Percentiles rank a stretch among this genome's conserved stretches.
Conservation (phyloP, 1,284 basidiomycete species). For the Ustilago cynodontis region DNA sequence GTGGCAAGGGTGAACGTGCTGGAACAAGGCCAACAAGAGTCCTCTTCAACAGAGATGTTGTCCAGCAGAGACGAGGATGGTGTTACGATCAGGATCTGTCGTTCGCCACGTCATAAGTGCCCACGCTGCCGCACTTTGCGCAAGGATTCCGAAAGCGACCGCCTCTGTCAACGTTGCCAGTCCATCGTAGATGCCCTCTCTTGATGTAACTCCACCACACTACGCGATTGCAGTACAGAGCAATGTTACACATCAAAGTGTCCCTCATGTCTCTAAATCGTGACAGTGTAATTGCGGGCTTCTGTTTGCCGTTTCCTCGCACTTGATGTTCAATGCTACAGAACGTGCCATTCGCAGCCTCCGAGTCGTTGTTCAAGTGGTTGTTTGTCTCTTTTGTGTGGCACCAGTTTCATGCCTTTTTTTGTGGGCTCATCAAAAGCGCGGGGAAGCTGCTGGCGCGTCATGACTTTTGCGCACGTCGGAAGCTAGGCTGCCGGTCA, state of each 20-base stretch:
- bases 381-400: too few relatives aligned
- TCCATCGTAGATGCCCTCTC: conserved; percentile 24
- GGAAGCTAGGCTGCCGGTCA: conserved; percentile 1
- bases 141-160: conserved; percentile 30
- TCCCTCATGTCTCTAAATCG: too few relatives aligned
- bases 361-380: too few relatives aligned
- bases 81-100: conserved; percentile 37
- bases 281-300: too few relatives aligned
- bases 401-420: neutral
- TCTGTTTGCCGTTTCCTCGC: too few relatives aligned
- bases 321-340: too few relatives aligned
- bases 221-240: neutral
- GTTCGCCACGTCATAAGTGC: conserved; percentile 52
- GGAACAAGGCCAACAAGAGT: neutral
- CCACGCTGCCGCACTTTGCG: conserved; percentile 58
- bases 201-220: neutral
- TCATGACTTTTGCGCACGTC: neutral
- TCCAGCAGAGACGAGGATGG: conserved; percentile 4
- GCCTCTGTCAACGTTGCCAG: conserved; percentile 40
- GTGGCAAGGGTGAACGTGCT: conserved; percentile 54
- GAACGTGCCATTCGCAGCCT: too few relatives aligned
- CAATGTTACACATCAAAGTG: neutral
- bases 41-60: neutral
- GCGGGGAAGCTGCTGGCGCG: neutral
- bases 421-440: neutral